A percentile compares a stretch with the other conserved stretches of the same genome.
Conservation (phyloP, 495 filamentous ascomycete genomes). For the Penicillium maclennaniae region DNA sequence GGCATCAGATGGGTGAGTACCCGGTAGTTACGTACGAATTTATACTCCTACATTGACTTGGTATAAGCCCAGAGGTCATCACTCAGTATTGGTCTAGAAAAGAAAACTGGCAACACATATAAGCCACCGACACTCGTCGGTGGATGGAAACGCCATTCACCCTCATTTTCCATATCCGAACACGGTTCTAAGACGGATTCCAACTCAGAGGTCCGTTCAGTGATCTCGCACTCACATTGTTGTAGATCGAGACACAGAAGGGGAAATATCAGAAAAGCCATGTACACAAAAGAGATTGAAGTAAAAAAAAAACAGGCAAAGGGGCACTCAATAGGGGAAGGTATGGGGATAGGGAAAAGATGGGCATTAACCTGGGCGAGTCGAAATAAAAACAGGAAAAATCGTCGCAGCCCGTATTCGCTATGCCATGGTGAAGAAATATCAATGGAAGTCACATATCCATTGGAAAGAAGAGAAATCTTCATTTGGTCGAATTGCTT, state of each 20-base stretch:
- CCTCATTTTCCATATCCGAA: constrained; percentile 50
- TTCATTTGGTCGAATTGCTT: constrained; percentile 46
- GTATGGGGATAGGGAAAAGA: constrained; percentile 18
- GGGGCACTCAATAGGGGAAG: neutral
- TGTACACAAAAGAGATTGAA: constrained; percentile 39
- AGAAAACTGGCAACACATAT: constrained; percentile 28
- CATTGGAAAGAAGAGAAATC: constrained; percentile 17
- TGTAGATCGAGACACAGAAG: constrained; percentile 25
- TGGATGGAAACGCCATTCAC: constrained; percentile 47
- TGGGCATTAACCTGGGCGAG: constrained; percentile 21
- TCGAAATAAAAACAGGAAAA: constrained; percentile 26
- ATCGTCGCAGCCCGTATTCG: constrained; percentile 41
- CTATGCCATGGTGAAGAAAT: constrained; percentile 39
- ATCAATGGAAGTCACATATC: constrained; percentile 29
- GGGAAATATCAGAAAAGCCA: constrained; percentile 44
- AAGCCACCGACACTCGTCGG: constrained; percentile 37
- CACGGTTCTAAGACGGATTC: constrained; percentile 45
- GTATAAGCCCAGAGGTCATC: constrained; percentile 11
- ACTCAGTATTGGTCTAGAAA: constrained; percentile 28
- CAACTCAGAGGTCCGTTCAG: constrained; percentile 39
- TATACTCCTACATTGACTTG: neutral
- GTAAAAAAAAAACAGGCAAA: neutral
- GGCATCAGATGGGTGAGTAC: too few relatives aligned
- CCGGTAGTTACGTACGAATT: neutral
- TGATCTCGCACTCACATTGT: constrained; percentile 21